Conservation (phyloP, 2,329 filamentous ascomycete genomes). For the Arthrobotrys sinensis region DNA sequence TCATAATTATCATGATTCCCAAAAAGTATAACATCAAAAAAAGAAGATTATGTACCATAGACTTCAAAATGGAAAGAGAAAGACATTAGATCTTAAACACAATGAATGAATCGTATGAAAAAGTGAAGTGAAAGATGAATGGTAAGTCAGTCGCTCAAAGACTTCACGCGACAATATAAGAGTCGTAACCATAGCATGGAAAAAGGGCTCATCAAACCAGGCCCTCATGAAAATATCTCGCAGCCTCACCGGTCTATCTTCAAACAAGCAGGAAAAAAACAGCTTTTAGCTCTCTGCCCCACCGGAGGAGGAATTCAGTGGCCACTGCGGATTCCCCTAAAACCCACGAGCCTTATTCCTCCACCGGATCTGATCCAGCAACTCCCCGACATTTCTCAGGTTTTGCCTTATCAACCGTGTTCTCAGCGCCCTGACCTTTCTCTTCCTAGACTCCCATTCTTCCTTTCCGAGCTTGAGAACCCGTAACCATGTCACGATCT, state of each 20-base stretch:
- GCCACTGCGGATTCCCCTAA: constrained; percentile 37
- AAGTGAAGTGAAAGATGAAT: constrained; percentile 1
- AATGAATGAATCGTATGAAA: constrained; percentile 7
- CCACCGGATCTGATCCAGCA: constrained; percentile 55
- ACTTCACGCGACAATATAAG: constrained; percentile 3
- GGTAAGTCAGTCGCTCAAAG: not conserved
- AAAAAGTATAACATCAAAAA: constrained; percentile 18
- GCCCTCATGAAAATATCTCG: constrained; percentile 9
- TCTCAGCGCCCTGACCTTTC: constrained; percentile 41
- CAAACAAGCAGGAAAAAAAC: constrained; percentile 10
- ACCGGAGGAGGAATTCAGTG: constrained; percentile 14
- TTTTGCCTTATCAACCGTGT: constrained; percentile 47
- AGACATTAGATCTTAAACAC: constrained; percentile 19
- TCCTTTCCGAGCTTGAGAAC: constrained; percentile 71
- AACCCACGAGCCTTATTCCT: constrained; percentile 56
- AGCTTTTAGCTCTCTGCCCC: constrained; percentile 22
- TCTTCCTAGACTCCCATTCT: constrained; percentile 76
- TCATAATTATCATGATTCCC: constrained; percentile 22
- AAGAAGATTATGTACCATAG: constrained; percentile 30
- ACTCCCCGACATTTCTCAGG: constrained; percentile 27
- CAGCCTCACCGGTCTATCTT: constrained; percentile 15
- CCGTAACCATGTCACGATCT: constrained; percentile 64
- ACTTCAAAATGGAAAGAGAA: constrained; percentile 14
- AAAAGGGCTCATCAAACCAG: constrained; percentile 6
- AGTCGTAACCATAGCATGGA: not conserved